Base-by-base conservation (phyloP, 345 rosid species). In the Salix udensis region DNA sequence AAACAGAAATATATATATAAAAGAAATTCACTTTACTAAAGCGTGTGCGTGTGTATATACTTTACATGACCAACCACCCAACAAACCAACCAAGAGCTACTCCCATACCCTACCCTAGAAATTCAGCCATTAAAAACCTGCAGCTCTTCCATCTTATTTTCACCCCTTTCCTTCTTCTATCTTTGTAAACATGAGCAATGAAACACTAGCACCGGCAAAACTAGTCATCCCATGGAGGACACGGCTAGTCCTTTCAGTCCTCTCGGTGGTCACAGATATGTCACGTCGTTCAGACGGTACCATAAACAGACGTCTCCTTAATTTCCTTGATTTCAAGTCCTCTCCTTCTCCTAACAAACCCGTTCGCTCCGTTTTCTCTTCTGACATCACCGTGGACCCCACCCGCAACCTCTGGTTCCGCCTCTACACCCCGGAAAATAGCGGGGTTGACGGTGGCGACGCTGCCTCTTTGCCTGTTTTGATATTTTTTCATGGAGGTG, bases 321-420 rank as follows among this genome's bases (percentile, higher is more conserved):
- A 76, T 53, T 75, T 74, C 71, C 68, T 83, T 12, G 83, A 83
- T 26, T 44, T 69, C 61, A 80, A 77, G 64, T 67, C 67, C 48
- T 69, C 83, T 4, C 71, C 86, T 2, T 74, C 50, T 15, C 50
- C 81, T 62, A 12, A 68, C 7, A 80, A 24, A 4, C 86, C 86
- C 0, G 70, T 71, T 12, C 61, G 62, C 14, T 79, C 83, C 12
- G 81, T 77, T 48, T 66, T 62, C 78, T 74, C 84, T 73, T 80
- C 76, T 26, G 84, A 80, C 34, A 76, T 77, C 19, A 75, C 60
- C 42, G 72, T 58, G 19, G 81, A 28, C 74, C 69, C 31, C 77
- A 60, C 42, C 58, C 73, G 65, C 58, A 71, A 55, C 68, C 79
- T 71, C 74, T 82, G 79, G 77, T 80, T 65, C 79, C 82, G 69